Evolutionary conservation across 306 rosid genomes (phyloP), one percentile per base, ranked within the genome.

Genomic region (Medicago truncatula): DNA sequence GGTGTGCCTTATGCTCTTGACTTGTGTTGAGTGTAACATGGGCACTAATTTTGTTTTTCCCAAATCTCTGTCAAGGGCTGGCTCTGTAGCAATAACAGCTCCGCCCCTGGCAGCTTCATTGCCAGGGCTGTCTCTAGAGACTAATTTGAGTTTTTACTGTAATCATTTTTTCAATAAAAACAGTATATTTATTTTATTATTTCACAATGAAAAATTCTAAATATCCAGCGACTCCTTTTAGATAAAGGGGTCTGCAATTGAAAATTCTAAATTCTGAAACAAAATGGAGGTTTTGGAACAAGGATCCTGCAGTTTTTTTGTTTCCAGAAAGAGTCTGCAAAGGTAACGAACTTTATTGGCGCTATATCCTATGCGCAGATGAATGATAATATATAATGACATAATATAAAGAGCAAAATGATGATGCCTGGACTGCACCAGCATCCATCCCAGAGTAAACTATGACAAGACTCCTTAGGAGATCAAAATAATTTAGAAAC

Each of bases 391-490:
- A 13, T 47, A 47, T 13, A 47, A 47, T 13, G 13, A 14, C 53
- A 47, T 47, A 47, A 52, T 52, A 52, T 17, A 52, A 17, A 52
- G 16, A 52, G 1, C 20, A 53, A 53, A 53, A 8, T 53, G 59
- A 53, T 23, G 59, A 53, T 53, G 25, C 25, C 23, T 53, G 28
- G 25, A 11, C 23, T 53, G 28, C 28, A 53, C 73, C 20, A 43
- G 13, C 59, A 79, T 65, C 71, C 58, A 50, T 66, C 64, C 40
- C 70, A 41, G 47, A 53, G 76, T 72, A 23, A 66, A 71, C 81
- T 75, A 74, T 47, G 50, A 83, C 46, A 56, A 77, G 20, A 60
- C 62, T 81, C 79, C 89, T 78, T 77, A 9, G 84, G 82, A 73
- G 83, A 79, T 71, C 74, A 21, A 85, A 44, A 74, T 52, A 71